phyloP scores from a whole-genome alignment of 1,139 yeast genomes.

The Geotrichum fermentans region DNA sequence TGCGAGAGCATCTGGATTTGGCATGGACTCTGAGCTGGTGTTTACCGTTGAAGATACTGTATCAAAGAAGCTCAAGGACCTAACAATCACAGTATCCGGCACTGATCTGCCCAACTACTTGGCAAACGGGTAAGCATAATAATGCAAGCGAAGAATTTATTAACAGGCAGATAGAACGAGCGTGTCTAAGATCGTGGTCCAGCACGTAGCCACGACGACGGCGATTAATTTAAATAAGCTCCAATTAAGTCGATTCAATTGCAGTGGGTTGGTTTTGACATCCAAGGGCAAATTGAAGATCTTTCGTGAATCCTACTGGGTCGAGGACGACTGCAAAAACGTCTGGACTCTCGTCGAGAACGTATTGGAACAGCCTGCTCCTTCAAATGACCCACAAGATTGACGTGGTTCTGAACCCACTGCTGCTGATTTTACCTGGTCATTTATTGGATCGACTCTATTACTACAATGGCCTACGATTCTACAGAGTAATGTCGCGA shows the following conservation, averaged over 20 bases:
- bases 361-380: constrained; percentile 6
- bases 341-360: constrained; percentile 9
- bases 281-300: constrained; percentile 14
- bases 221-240: constrained; percentile 6
- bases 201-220: constrained; percentile 4
- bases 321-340: background rate
- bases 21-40: constrained; percentile 13
- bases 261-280: constrained; percentile 10
- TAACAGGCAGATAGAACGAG: background rate
- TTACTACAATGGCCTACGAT: no score
- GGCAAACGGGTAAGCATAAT: constrained; percentile 3
- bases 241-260: constrained; percentile 7
- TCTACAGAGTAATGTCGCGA: no score
- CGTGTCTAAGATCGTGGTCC: constrained; percentile 5
- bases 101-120: constrained; percentile 8
- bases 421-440: no score
- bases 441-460: no score
- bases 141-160: background rate
- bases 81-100: constrained; percentile 10
- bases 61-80: constrained; percentile 8
- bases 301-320: constrained; percentile 9
- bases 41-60: constrained; percentile 5
- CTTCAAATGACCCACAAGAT: no score
- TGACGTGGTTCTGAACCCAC: no score
- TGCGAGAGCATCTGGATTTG: constrained; percentile 1